Conservation (phyloP, 1,284 basidiomycete genomes). For the Cerioporus squamosus region DNA sequence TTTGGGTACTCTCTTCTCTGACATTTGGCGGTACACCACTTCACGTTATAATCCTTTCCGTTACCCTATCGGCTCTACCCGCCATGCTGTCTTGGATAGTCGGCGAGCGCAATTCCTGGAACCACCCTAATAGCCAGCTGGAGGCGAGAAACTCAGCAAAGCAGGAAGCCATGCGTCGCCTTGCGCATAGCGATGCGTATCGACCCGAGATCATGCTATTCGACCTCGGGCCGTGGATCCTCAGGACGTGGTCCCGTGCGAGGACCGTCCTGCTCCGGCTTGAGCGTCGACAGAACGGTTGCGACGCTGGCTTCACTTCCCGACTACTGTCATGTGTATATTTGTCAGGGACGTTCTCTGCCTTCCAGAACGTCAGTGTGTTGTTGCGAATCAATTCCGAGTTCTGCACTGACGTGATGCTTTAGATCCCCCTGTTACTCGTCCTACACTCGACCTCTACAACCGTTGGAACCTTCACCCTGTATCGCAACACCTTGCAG, state of each 20-base stretch:
- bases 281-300: conserved; percentile 42
- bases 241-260: conserved; percentile 72
- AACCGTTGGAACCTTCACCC: conserved; percentile 74
- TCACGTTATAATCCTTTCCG: conserved; percentile 61
- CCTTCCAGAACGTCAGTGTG: conserved; percentile 64
- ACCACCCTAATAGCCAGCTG: conserved; percentile 49
- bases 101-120: conserved; percentile 43
- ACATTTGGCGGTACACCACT: conserved; percentile 60
- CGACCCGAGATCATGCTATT: conserved; percentile 81
- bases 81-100: conserved; percentile 54
- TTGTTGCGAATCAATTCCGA: background rate
- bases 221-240: conserved; percentile 80
- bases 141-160: conserved; percentile 66
- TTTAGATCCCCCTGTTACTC: conserved; percentile 71
- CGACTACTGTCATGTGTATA: conserved; percentile 57
- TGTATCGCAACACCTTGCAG: conserved; percentile 79
- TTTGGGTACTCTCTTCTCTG: conserved; percentile 69
- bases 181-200: conserved; percentile 71
- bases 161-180: conserved; percentile 71
- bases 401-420: background rate
- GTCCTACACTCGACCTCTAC: conserved; percentile 72
- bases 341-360: conserved; percentile 62
- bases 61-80: conserved; percentile 60
- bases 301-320: conserved; percentile 18
- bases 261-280: conserved; percentile 60